Base-by-base conservation (phyloP, 371 early-diverging fungal genomes). In the Apophysomyces trapeziformis region DNA sequence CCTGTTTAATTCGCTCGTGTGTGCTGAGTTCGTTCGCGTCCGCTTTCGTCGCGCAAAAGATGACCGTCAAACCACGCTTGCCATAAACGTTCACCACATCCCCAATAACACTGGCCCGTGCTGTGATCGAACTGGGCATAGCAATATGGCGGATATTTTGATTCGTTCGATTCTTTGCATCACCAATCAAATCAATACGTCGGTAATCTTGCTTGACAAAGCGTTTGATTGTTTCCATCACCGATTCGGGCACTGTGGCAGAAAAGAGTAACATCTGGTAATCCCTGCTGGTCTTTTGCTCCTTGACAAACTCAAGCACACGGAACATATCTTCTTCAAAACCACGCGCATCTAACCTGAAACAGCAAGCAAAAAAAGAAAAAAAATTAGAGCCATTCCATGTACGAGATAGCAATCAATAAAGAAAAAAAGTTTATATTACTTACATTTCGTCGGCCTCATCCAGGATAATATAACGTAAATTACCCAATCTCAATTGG, bases 301-400 rank as follows among this genome's bases (percentile, higher is more conserved):
- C 88, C 75, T 89, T 82, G 36, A 93, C 87, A 38, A 82, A 74
- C 64, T 93, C 87, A 18, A 96, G 79, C 32, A 93, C 88, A 66
- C 91, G 90, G 64, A 96, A 94, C 92, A 99, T 93, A 63, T 92
- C 93, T 39, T 93, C 93, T 50, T 93, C 92, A 80, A 99, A 99
- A 46, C 98, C 99, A 78, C 96, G 93, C 47, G 80, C 83, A 78
- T 98, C 98, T 71, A 98, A 86, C 65, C 70, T 65, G 57, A 21
- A 60, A 11, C 56, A 44, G 26, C 39, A 9, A 9, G 4, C 21
- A 18, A 18, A 9, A 50, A 50, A 7, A 5, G 4, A 21, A 50
- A 18, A n/a, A 21, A 18, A 1, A 0, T 44, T 47, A 77, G 4
- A 26, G 32, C 2, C 32, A 26, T 26, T 2, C 32, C 32, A 26